Base-by-base conservation (phyloP, 305 asterid species). In the Solanum hybrid region DNA sequence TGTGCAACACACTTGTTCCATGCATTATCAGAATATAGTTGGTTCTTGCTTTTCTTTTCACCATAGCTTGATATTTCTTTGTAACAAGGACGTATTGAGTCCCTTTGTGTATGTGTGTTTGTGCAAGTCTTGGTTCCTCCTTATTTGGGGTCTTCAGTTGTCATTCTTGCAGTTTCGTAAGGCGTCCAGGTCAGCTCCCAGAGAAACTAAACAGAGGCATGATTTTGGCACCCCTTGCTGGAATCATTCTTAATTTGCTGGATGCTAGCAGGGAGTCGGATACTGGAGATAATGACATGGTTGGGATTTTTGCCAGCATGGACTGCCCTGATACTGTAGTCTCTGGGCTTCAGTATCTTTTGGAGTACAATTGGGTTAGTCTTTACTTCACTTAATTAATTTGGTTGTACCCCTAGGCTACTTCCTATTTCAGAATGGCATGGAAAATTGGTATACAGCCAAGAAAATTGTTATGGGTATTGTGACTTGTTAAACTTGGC, bases 191-290 rank as follows among this genome's bases (percentile, higher is more conserved):
- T 85, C 97, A 94, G 74, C 92, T 94, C 29, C 91, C 96, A 14
- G 99, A 97, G 91, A 97, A 96, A 91, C 94, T 93, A 81, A 94
- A 93, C 91, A 93, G 95, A 74, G 97, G 99, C 92, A 96, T 95
- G 98, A 94, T 97, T 86, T 92, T 97, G 91, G 98, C 98, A 79
- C 99, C 99, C 11, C 96, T 97, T 35, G 98, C 98, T 36, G 99
- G 99, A 89, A 97, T 97, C 90, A 94, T 97, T 85, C 92, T 95
- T 75, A 97, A 97, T 93, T 91, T 97, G 90, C 86, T 97, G 93
- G 98, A 96, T 93, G 96, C 95, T 39, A 89, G 91, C 82, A 91
- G 90, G 91, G 95, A 89, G 81, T 88, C 88, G 28, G 92, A 89
- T 9, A 51, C 40, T 1, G 93, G 90, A 87, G 95, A 91, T 91